Evolutionary conservation across 257 asterid species (phyloP).

Genomic region (Haberlea rhodopensis): DNA sequence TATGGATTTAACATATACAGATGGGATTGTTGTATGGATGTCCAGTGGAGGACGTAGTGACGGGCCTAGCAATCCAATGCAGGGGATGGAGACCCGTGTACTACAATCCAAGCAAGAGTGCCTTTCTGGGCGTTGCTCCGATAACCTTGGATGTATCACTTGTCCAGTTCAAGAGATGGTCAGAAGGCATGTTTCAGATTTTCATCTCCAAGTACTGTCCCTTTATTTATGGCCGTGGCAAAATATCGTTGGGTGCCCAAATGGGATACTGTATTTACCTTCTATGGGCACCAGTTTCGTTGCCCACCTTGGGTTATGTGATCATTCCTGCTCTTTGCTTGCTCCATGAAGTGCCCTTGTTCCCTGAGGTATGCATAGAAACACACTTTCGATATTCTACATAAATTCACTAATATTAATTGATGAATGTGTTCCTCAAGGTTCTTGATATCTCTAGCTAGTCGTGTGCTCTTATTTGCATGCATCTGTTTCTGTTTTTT

Average conservation of each 20-base stretch:
- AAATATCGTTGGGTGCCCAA: slow-evolving; percentile 53
- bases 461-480: too few species aligned
- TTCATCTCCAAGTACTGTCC: slow-evolving; percentile 71
- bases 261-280: slow-evolving; percentile 70
- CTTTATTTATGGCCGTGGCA: slow-evolving; percentile 53
- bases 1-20: slow-evolving; percentile 34
- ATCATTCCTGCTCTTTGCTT: slow-evolving; percentile 44
- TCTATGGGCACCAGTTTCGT: slow-evolving; percentile 54
- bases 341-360: slow-evolving; percentile 45
- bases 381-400: too few species aligned
- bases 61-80: slow-evolving; percentile 83
- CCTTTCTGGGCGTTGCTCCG: slow-evolving; percentile 67
- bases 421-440: background rate
- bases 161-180: slow-evolving; percentile 79
- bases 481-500: too few species aligned
- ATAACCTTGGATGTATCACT: slow-evolving; percentile 56
- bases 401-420: background rate
- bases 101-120: slow-evolving; percentile 57
- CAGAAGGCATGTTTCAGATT: slow-evolving; percentile 72
- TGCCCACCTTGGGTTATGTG: slow-evolving; percentile 52
- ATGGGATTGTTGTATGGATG: slow-evolving; percentile 81
- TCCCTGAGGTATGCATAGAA: slow-evolving; percentile 45
- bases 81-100: slow-evolving; percentile 81
- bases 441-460: background rate
- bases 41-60: slow-evolving; percentile 75